These are phyloP conservation scores for Penicillium soppii DNA, from an alignment of 495 filamentous ascomycete genomes.

Conservation along the genomic window DNA sequence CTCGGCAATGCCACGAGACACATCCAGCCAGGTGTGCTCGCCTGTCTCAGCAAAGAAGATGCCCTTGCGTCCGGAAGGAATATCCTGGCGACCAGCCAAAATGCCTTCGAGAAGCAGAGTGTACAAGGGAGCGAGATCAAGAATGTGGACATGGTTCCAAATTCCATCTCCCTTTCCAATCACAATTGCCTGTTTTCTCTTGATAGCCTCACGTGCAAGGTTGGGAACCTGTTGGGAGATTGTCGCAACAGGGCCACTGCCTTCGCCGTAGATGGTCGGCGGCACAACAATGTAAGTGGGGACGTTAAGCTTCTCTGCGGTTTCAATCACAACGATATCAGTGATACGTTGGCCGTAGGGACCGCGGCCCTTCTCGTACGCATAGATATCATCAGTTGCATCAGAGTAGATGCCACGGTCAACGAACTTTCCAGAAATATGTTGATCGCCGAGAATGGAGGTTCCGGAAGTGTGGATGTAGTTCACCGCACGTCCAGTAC, in stretches of 20 bases:
- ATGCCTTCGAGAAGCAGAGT: constrained; percentile 14
- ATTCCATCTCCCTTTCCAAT: constrained; percentile 13
- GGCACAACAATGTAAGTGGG: constrained; percentile 48
- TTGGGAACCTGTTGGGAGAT: constrained; percentile 2
- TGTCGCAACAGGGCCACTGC: background rate
- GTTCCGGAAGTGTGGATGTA: constrained; percentile 47
- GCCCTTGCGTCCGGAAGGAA: constrained; percentile 42
- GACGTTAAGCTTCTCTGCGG: constrained; percentile 35
- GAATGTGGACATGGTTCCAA: constrained; percentile 50
- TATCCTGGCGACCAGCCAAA: constrained; percentile 15
- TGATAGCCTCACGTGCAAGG: background rate
- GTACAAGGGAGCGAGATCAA: constrained; percentile 45
- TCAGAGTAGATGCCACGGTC: constrained; percentile 41
- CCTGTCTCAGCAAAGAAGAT: constrained; percentile 47
- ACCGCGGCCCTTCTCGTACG: constrained; percentile 36
- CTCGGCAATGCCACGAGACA: constrained; percentile 35
- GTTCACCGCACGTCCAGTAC: background rate
- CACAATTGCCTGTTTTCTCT: background rate
- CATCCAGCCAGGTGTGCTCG: constrained; percentile 35
- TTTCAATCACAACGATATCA: constrained; percentile 45
- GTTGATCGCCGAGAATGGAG: constrained; percentile 47
- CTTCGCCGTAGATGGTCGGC: constrained; percentile 38
- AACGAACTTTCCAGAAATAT: constrained; percentile 29
- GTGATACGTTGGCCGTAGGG: constrained; percentile 45
- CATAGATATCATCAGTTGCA: constrained; percentile 39